Evolutionary conservation across 2,329 filamentous ascomycete genomes (phyloP), one percentile per base, ranked within the genome.

Genomic region (Penicillium sp.): DNA sequence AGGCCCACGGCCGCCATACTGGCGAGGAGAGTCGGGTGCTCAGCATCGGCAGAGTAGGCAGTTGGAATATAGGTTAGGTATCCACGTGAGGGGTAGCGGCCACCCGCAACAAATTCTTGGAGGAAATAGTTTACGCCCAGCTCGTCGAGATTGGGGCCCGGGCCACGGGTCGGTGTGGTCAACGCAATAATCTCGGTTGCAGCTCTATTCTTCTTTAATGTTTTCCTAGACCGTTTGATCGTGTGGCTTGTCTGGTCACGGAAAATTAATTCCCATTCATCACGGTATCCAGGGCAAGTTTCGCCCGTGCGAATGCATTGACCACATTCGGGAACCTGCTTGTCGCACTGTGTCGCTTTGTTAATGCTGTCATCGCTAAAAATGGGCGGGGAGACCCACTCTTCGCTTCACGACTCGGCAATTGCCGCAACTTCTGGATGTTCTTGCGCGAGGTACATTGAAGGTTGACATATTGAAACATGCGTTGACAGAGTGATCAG

Each of bases 211-310:
- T 42, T 46, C n/a, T 46, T 2, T 46, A 9, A 7, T 43, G 49
- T 64, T n/a, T 55, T 46, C 27, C 46, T 57, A 37, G 58, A 61
- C 8, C 65, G 62, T 22, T 57, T 61, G 29, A 68, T 66, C 14
- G 62, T 68, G 3, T 62, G 58, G 43, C 49, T 47, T 11, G 65
- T 70, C 37, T 71, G 66, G 47, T 72, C 65, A 21, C 65, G 68
- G 52, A 72, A 73, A 24, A 72, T 49, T 0, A 73, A 59, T 13
- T 70, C 67, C 64, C 68, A 71, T 62, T 69, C 65, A 58, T 71
- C 68, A 22, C 71, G 69, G 55, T 73, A 73, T 1, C 70, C 71
- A 11, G 62, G 58, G 49, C 69, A 73, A 43, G 43, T 49, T 48
- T 68, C 65, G 9, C 59, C 60, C 8, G 62, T 43, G 13, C 65